Evolutionary conservation across 306 rosid genomes (phyloP), one percentile per base, ranked within the genome.

Genomic region (Inga laurina): DNA sequence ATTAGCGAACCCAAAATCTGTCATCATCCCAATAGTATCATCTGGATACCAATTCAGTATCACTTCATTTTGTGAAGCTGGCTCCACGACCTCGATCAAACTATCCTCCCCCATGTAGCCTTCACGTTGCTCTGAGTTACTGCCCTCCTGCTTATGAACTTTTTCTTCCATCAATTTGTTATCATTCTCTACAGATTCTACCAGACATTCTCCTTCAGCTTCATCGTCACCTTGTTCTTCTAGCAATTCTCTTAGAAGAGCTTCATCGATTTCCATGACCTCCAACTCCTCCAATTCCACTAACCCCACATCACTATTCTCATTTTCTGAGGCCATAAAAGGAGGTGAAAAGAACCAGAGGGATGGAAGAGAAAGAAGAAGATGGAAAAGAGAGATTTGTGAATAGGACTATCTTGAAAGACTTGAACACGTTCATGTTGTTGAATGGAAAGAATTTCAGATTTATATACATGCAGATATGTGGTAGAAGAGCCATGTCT

Each of bases 161-260:
- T 79, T 73, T 11, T 67, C 64, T 0, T 65, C 48, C 66, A 45
- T 76, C 43, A 65, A 15, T 45, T 24, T 72, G 5, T 48, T 46
- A 30, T 7, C 79, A 51, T 45, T 79, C 73, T 62, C 83, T 30
- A 18, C 0, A 9, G 76, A 56, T 75, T 82, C 76, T 61, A 34
- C 78, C 19, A 27, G 21, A 15, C 43, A 65, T 32, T 65, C 71
- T 14, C 18, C 71, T 18, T 51, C 82, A 10, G 37, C 48, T 51
- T 76, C 81, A 52, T 66, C 81, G 18, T 24, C 56, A 79, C 87
- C 92, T 44, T 83, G 43, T 45, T 90, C 92, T 65, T 89, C 88
- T 10, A 89, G 88, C 82, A 92, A 61, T 56, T 90, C 92, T 73
- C 94, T 84, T 4, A 92, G 87, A 69, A 92, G 84, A 66, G 85